Base-by-base conservation (phyloP, 2,329 filamentous ascomycete genomes). In the Cadophora sp. region DNA sequence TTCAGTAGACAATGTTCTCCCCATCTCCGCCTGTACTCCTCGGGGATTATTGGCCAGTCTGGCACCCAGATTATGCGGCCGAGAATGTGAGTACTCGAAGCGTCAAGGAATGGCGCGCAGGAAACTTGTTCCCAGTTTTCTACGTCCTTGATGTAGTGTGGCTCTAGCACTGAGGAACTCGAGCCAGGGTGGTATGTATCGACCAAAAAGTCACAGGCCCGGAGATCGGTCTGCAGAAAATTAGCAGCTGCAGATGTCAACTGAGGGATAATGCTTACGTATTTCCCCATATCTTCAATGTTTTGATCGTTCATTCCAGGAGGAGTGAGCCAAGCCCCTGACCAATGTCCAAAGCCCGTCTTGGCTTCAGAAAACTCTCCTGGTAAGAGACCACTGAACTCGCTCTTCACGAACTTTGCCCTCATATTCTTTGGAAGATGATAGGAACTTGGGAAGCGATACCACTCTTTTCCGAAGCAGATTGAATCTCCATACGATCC, bases 381-480 rank as follows among this genome's bases (percentile, higher is more conserved):
- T 0, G 96, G 96, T 4, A 99, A 82, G 20, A 99, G 83, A 1
- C 96, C 96, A 9, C 86, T 86, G 78, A 99, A 99, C 71, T 96
- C 93, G 73, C 93, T 97, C 71, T 91, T 92, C 73, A 99, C 83
- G 75, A 97, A 99, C 73, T 96, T 97, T 73, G 92, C 91, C 71
- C 87, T 90, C 82, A 96, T 92, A 59, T 88, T 86, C n/a, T 89
- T 83, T 0, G 96, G 95, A 3, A 99, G 83, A 77, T 96, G 94
- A 81, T 94, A 98, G 0, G 94, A 96, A 0, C 92, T 95, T 1
- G 96, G 95, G 77, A 97, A 98, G 43, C 96, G 92, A 79, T 99
- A 97, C 96, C 96, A 99, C 77, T 99, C 96, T 78, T 98, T 99
- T 33, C 93, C 94, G 47, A 97, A 87, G 78, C 96, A 99, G 2